Evolutionary conservation across 106 monocot species (phyloP), one percentile per base, ranked within the genome.

Genomic region (Gastrodia elata): DNA sequence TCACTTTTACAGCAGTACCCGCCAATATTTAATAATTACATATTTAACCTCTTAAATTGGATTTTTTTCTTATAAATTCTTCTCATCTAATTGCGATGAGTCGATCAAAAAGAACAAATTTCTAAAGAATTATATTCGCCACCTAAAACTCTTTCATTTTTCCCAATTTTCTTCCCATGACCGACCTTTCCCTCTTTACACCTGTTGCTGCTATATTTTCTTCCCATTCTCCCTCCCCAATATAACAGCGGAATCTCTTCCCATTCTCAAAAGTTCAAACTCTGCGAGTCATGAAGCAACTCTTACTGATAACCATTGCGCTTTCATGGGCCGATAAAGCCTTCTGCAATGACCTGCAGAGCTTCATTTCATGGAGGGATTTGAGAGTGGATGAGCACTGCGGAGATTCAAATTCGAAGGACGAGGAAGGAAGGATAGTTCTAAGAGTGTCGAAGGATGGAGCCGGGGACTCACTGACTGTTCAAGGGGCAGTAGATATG

Each of bases 401-500:
- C n/a, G 11, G 1, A 9, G 25, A 44, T 7, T 32, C 64, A 20
- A 67, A 67, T 15, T 44, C 20, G 18, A 59, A 30, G 6, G 68
- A 25, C 22, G 46, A 11, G 32, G 27, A 15, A 33, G 10, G 44
- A 43, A 36, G 35, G 0, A 38, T 71, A 34, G 78, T 86, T n/a
- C 84, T 96, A 70, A 43, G 81, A 11, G 96, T 96, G 15, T 75
- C 87, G 4, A 75, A 72, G 35, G 86, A 86, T 56, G 96, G 88
- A 42, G 49, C 24, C 2, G 90, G 90, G 4, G 77, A 93, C 68
- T 90, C 92, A 3, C 76, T 1, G 22, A 93, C 92, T 14, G 90
- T 97, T 22, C 97, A 93, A 64, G 92, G 86, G 39, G 97, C 90
- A n/a, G 84, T 97, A 10, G 84, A 97, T 67, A 76, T 93, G 85